phyloP scores from a whole-genome alignment of 192 early-diverging fungal species.

The Chytriomyces sp. region DNA sequence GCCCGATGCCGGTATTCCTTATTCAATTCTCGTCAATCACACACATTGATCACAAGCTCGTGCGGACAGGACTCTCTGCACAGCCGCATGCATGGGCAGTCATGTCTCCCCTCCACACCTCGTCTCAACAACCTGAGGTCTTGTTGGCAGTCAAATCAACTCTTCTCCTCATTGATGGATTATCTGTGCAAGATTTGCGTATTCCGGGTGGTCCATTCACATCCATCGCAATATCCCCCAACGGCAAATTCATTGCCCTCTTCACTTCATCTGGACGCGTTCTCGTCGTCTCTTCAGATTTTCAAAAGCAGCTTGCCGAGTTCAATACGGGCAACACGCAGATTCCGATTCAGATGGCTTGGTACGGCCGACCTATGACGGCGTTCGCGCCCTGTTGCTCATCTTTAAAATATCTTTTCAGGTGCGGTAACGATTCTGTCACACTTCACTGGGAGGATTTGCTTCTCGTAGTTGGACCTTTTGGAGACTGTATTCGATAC shows the following conservation, averaged over 20 bases:
- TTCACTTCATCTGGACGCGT: constrained; percentile 71
- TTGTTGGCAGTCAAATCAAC: constrained; percentile 75
- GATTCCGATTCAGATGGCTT: constrained; percentile 75
- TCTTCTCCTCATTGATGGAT: constrained; percentile 80
- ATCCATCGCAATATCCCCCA: constrained; percentile 88
- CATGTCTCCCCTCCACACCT: constrained; percentile 81
- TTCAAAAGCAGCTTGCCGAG: constrained; percentile 89
- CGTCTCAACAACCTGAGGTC: constrained; percentile 90
- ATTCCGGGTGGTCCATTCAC: constrained; percentile 83
- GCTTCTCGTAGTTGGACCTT: constrained; percentile 89
- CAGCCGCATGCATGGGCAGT: constrained; percentile 85
- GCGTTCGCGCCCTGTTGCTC: background rate
- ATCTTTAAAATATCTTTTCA: constrained; percentile 25
- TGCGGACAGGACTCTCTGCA: constrained; percentile 54
- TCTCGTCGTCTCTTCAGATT: constrained; percentile 94
- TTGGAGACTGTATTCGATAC: constrained; percentile 82
- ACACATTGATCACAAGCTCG: background rate
- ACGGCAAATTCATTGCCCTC: constrained; percentile 90
- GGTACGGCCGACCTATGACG: constrained; percentile 51
- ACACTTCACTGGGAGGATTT: constrained; percentile 82
- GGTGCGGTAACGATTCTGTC: constrained; percentile 97
- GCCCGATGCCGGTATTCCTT: constrained; percentile 63
- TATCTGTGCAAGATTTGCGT: constrained; percentile 72
- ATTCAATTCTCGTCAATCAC: constrained; percentile 8
- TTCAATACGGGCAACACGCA: constrained; percentile 65